Evolutionary conservation across 345 rosid species (phyloP), one percentile per base, ranked within the genome.

Genomic region (Bruguiera gymnorhiza): DNA sequence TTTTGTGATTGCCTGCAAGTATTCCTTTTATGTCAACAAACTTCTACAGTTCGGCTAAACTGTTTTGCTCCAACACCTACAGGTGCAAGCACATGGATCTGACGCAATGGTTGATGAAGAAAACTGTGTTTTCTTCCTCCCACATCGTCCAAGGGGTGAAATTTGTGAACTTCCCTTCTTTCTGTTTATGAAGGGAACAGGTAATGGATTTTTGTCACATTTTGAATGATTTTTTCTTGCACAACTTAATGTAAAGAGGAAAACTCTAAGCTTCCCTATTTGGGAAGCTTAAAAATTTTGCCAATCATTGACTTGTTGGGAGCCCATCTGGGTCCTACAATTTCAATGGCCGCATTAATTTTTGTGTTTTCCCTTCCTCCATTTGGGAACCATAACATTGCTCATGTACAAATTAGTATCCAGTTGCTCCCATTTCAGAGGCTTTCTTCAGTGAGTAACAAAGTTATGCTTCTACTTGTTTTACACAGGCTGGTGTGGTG

Each of bases 61-160:
- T 54, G 52, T 53, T 61, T 34, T 37, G 24, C 55, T 53, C 26
- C 62, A 27, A 52, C 31, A 61, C 70, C 67, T 72, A 16, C 81
- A 95, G 98, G 96, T 95, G 75, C 99, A 96, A 81, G 98, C 99
- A 26, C 99, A 96, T 69, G 99, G 99, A 75, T 77, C 96, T 23
- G 99, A 96, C 78, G 98, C 90, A 24, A 90, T 96, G 97, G 90
- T 89, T 37, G 95, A 96, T 2, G 98, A 92, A 84, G 97, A 96
- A 31, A 85, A 88, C 52, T 96, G 98, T 72, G 87, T 96, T 69
- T 96, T 96, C 90, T 92, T 96, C 82, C 94, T 96, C 57, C 99
- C 97, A 4, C 98, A 96, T 71, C 86, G 80, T 51, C 99, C 99
- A 27, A 82, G 98, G 68, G 83, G 95, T 69, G 94, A 89, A 79